These are phyloP conservation scores for Fusarium chaquense DNA, from an alignment of 2,329 filamentous ascomycete genomes.

Conservation along the genomic window DNA sequence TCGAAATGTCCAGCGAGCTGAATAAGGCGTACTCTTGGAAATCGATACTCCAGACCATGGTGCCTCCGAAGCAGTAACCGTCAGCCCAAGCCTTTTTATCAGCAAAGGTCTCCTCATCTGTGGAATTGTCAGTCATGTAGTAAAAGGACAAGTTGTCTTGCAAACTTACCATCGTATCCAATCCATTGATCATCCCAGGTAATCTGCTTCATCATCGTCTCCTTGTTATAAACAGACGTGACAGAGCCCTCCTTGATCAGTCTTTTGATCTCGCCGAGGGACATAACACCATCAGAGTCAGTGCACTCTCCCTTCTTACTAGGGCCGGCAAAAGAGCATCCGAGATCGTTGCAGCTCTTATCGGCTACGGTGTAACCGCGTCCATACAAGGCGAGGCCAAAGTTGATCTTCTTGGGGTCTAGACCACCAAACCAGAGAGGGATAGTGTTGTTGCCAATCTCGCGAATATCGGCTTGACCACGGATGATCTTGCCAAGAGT, in stretches of 20 bases:
- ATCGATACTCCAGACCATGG: slow-evolving; percentile 38
- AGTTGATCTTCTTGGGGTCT: slow-evolving; percentile 56
- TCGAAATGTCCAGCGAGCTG: no score
- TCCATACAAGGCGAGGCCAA: slow-evolving; percentile 63
- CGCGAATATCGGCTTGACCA: slow-evolving; percentile 57
- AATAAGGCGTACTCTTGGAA: neutral
- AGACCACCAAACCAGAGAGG: slow-evolving; percentile 59
- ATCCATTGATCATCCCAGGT: slow-evolving; percentile 46
- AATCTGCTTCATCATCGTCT: slow-evolving; percentile 30
- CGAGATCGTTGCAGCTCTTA: slow-evolving; percentile 43
- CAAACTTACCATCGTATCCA: slow-evolving; percentile 38
- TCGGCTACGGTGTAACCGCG: slow-evolving; percentile 56
- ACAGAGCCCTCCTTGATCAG: slow-evolving; percentile 42
- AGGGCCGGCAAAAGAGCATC: slow-evolving; percentile 43
- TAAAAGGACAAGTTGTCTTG: no score
- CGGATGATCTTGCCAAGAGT: slow-evolving; percentile 50
- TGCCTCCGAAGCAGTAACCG: slow-evolving; percentile 30
- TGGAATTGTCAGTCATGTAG: no score
- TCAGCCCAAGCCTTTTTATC: slow-evolving; percentile 31
- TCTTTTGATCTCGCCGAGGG: slow-evolving; percentile 48
- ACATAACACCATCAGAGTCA: slow-evolving; percentile 48
- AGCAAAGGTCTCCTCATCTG: slow-evolving; percentile 43
- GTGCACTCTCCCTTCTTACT: slow-evolving; percentile 50
- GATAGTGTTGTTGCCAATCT: slow-evolving; percentile 54
- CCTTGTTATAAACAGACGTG: slow-evolving; percentile 29